Evolutionary conservation across 139 green algal genomes (phyloP).

Genomic region (Chlamydomonas sp.): DNA sequence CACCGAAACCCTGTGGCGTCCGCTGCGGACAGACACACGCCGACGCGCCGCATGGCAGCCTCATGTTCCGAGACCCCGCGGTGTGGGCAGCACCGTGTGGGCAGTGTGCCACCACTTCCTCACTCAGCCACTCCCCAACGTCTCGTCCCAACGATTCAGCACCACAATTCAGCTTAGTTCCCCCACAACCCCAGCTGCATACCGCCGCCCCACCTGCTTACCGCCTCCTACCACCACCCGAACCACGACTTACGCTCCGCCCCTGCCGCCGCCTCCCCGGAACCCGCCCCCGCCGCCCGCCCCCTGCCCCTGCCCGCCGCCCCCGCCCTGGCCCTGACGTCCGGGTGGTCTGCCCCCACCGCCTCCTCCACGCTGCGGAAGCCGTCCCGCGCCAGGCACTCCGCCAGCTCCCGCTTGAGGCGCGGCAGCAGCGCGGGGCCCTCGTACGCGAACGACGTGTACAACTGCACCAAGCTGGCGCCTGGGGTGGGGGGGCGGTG

Average conservation of each 20-base stretch:
- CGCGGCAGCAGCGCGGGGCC: constrained; percentile 87
- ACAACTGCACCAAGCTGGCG: constrained; percentile 95
- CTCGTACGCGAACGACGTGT: constrained; percentile 92
- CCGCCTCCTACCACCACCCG: neutral
- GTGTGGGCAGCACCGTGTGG: too few species aligned
- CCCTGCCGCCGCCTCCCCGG: neutral
- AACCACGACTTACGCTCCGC: neutral
- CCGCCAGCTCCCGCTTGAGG: constrained; percentile 89
- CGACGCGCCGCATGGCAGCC: too few species aligned
- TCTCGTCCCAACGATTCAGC: too few species aligned
- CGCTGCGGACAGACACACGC: too few species aligned
- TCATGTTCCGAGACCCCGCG: too few species aligned
- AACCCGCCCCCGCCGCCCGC: too few species aligned
- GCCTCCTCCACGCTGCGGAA: constrained; percentile 82
- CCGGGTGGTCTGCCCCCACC: constrained; percentile 82
- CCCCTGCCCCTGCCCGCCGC: neutral
- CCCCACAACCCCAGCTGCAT: too few species aligned
- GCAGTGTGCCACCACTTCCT: too few species aligned
- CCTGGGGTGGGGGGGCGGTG: constrained; percentile 56
- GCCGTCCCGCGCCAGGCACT: constrained; percentile 79
- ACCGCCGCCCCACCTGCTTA: neutral
- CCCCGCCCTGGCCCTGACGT: neutral
- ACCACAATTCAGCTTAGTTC: too few species aligned
- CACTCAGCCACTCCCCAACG: too few species aligned
- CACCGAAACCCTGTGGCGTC: too few species aligned